A percentile compares a stretch with the other conserved stretches of the same genome.
phyloP scores from a whole-genome alignment of 1,284 basidiomycete species.

The Anthracocystis walkeri region DNA sequence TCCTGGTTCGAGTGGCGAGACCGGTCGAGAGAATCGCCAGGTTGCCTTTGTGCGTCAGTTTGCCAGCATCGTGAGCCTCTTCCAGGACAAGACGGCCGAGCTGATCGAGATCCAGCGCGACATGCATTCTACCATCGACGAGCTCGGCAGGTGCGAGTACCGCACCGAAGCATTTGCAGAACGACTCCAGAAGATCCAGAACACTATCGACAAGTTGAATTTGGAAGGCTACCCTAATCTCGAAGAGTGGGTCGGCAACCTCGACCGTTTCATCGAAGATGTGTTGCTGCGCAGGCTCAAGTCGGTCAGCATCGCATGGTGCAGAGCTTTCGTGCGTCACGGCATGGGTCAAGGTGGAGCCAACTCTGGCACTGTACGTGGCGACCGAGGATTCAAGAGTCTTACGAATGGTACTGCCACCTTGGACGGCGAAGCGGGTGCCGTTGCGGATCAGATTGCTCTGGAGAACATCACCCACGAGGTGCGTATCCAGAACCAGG shows the following conservation, averaged over 20 bases:
- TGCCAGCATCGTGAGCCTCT: slow-evolving; percentile 83
- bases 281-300: slow-evolving; percentile 83
- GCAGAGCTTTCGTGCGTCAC: slow-evolving; percentile 76
- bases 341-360: slow-evolving; percentile 19
- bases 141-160: slow-evolving; percentile 87
- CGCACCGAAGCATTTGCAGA: slow-evolving; percentile 83
- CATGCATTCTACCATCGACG: slow-evolving; percentile 78
- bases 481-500: slow-evolving; percentile 96
- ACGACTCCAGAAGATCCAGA: slow-evolving; percentile 83
- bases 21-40: slow-evolving; percentile 79
- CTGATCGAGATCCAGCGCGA: slow-evolving; percentile 92
- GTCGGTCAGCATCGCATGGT: slow-evolving; percentile 87
- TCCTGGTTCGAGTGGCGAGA: slow-evolving; percentile 51
- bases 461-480: slow-evolving; percentile 77
- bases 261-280: slow-evolving; percentile 86
- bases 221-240: slow-evolving; percentile 96
- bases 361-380: slow-evolving; percentile 8
- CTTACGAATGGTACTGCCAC: slow-evolving; percentile 13
- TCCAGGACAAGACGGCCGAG: slow-evolving; percentile 90
- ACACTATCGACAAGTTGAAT: slow-evolving; percentile 91
- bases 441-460: slow-evolving; percentile 35
- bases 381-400: slow-evolving; percentile 26
- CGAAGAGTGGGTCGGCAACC: slow-evolving; percentile 91
- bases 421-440: slow-evolving; percentile 11
- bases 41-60: slow-evolving; percentile 94